Evolutionary conservation across 331 rosid genomes (phyloP), one percentile per base, ranked within the genome.

Genomic region (Telfairia occidentalis): DNA sequence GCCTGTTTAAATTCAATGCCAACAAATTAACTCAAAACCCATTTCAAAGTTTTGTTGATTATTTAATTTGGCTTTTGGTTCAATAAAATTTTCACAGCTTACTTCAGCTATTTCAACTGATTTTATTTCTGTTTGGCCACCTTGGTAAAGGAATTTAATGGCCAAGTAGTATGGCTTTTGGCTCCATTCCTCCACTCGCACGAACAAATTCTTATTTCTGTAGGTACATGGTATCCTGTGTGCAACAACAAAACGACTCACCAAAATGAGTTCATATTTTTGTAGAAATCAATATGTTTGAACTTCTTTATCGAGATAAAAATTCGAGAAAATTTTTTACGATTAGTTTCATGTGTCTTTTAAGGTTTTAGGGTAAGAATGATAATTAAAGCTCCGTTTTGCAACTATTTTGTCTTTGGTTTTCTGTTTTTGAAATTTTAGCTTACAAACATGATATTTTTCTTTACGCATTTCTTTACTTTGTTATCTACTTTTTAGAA

Each of bases 81-180:
- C n/a, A n/a, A n/a, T n/a, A n/a, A n/a, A n/a, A n/a, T n/a, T n/a
- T n/a, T n/a, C n/a, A n/a, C n/a, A 70, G 57, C 79, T 30, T 29
- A 92, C 98, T 89, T 82, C 83, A 75, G 98, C 98, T 29, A 94
- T 88, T 70, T 91, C 96, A 63, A 88, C 86, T 8, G 15, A 80
- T 1, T 81, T 92, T 16, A 94, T 89, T 81, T 91, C 98, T 7
- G 98, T 94, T 83, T 94, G 97, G 60, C 98, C 98, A 0, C 98
- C 98, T 80, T 94, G 96, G 66, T 87, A 91, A 80, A 94, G 65
- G 61, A 94, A 76, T 83, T 83, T 85, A 30, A 94, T 73, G 10
- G 91, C 90, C 2, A 91, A 77, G 37, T 88, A 88, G 42, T 84
- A 15, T 35, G 96, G 85, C 57, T 87, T 94, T 54, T 79, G 71